phyloP scores from a whole-genome alignment of 352 stramenopile species.

The Phytophthora crassamura region DNA sequence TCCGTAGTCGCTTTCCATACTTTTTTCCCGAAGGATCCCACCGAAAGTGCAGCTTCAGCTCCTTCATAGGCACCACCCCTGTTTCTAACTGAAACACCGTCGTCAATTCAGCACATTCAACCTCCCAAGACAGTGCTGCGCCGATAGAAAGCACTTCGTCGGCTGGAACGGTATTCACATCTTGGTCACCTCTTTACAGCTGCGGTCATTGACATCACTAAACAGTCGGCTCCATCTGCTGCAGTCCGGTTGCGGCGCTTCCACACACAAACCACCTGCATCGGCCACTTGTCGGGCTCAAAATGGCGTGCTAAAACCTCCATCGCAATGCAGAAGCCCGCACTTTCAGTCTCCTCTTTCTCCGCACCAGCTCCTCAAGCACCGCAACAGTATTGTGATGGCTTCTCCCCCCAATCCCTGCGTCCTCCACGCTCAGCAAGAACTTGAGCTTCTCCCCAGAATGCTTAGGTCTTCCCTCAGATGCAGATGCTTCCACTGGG shows the following conservation, averaged over 20 bases:
- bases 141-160: constrained; percentile 16
- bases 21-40: constrained; percentile 14
- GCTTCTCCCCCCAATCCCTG: neutral
- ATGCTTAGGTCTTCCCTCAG: neutral
- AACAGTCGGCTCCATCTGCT: constrained; percentile 11
- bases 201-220: neutral
- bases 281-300: constrained; percentile 16
- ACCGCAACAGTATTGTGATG: constrained; percentile 1
- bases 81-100: neutral
- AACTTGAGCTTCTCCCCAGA: constrained; percentile 2
- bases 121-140: constrained; percentile 15
- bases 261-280: constrained; percentile 13
- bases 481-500: constrained; percentile 25
- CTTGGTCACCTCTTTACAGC: constrained; percentile 12
- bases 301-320: constrained; percentile 18
- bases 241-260: neutral
- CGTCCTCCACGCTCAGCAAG: constrained; percentile 8
- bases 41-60: constrained; percentile 23
- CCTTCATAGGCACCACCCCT: constrained; percentile 1
- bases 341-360: constrained; percentile 13
- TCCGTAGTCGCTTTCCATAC: constrained; percentile 14
- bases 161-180: constrained; percentile 19
- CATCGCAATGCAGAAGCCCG: constrained; percentile 20
- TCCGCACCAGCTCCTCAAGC: constrained; percentile 11
- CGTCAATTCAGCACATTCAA: constrained; percentile 12